Base-by-base conservation (phyloP, 2,329 filamentous ascomycete species). In the Monosporascus sp. region DNA sequence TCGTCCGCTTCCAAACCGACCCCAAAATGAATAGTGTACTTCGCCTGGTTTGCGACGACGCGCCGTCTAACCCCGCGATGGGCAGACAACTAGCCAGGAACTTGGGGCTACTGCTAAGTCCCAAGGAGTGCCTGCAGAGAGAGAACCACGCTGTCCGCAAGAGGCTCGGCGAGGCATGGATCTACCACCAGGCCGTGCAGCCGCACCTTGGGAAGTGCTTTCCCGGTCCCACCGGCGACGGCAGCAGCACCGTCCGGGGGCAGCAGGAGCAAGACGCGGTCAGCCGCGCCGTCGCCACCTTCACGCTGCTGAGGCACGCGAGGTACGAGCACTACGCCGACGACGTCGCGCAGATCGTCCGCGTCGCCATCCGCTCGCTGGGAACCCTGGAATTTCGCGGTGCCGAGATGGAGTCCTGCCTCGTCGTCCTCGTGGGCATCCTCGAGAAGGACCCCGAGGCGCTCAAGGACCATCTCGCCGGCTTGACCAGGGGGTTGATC, bases 271-370 rank as follows among this genome's bases (percentile, higher is more conserved):
- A 19, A 20, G 38, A 41, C 17, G 58, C 69, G 8, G 58, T 64
- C 1, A 77, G 76, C 55, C 76, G 75, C 50, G 73, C 77, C 31
- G 70, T 81, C 27, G 75, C 73, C 3, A 71, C 77, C 6, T 69
- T 85, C 5, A 68, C 76, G 0, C 71, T 80, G 47, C 67, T 82
- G 7, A 76, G 73, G 55, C 74, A 81, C 61, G 73, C 83, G 53
- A 68, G 67, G 19, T 81, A 77, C 50, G 63, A 71, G 2, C 73
- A 82, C 19, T 84, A 81, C 63, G 73, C 81, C 44, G 73, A 76
- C 17, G 80, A 84, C 48, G 67, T 74, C 1, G 71, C 71, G 4
- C 64, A 68, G 34, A 70, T 84, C 6, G 66, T 81, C 3, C 74
- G 77, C 8, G 69, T 83, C 17, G 71, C 77, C 6, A 75, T 84